These are phyloP conservation scores for Theileria orientalis DNA, from an alignment of 169 alveolate genomes.

Conservation along the genomic window DNA sequence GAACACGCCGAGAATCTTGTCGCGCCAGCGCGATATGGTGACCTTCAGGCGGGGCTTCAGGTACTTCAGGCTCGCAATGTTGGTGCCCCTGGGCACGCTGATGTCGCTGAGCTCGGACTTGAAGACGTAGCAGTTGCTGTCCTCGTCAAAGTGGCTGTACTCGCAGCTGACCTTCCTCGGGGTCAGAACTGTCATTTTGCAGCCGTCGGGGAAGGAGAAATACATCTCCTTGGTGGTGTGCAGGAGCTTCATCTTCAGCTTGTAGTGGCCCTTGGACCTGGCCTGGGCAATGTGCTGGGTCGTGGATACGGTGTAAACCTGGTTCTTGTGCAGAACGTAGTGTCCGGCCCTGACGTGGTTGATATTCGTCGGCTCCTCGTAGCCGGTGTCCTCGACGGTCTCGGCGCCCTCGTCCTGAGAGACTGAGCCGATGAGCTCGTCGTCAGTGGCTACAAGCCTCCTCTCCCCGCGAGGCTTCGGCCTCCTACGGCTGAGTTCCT, in stretches of 20 bases:
- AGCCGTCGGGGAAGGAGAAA: slow-evolving; percentile 55
- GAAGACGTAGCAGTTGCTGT: slow-evolving; percentile 13
- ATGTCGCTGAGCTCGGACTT: slow-evolving; percentile 9
- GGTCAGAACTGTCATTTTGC: slow-evolving; percentile 32
- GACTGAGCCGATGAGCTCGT: background rate
- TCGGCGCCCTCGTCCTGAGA: slow-evolving; percentile 4
- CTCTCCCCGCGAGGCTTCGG: background rate
- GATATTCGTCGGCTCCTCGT: slow-evolving; percentile 50
- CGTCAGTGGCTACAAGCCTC: background rate
- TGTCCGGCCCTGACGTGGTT: slow-evolving; percentile 39
- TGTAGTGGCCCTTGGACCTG: slow-evolving; percentile 57
- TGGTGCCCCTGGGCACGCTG: slow-evolving; percentile 17
- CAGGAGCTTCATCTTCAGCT: slow-evolving; percentile 36
- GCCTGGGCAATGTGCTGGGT: slow-evolving; percentile 65
- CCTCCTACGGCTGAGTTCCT: background rate
- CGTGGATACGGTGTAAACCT: slow-evolving; percentile 27
- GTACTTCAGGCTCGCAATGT: slow-evolving; percentile 21
- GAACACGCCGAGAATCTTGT: slow-evolving; percentile 18
- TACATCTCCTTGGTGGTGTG: slow-evolving; percentile 28
- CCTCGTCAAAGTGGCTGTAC: slow-evolving; percentile 24
- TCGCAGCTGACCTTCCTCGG: slow-evolving; percentile 34
- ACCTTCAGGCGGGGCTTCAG: slow-evolving; percentile 42
- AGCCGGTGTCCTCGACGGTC: slow-evolving; percentile 14
- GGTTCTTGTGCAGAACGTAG: slow-evolving; percentile 33
- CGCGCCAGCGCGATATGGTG: slow-evolving; percentile 45